Base-by-base conservation (phyloP, 345 rosid species). In the Lepidium aucheri region DNA sequence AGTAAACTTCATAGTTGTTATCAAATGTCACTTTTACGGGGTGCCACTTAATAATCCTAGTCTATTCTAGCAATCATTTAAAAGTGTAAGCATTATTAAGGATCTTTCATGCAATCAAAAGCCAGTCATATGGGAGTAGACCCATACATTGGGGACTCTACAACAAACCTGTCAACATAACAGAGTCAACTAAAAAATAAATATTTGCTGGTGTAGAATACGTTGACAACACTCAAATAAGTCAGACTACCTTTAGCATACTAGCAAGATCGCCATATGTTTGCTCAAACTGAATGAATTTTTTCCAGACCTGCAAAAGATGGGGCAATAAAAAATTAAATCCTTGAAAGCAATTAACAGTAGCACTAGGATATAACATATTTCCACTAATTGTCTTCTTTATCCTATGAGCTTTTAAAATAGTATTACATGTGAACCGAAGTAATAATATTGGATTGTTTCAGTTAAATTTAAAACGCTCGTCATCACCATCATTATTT, bases 261-360 rank as follows among this genome's bases (percentile, higher is more conserved):
- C 97, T 87, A 70, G 90, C 83, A 52, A 93, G 85, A 80, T 93
- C 98, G 33, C 98, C 98, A 81, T 86, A 90, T 57, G 90, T 86
- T 80, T 86, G 89, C 81, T 93, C 97, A 73, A 93, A 93, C 67
- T 83, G 86, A 65, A 77, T 65, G 63, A 86, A 93, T 40, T 85
- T 83, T 74, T 88, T 85, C 98, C 98, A 93, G 47, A 93, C 85
- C 98, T 89, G 82, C 66, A 65, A 68, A 79, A 43, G 51, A 68
- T 38, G 63, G 63, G 51, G 47, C 13, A 69, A 34, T 34, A 17
- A 44, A 73, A 49, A 41, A 4, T 17, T 40, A 12, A 26, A 41
- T 49, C 56, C 54, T 65, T 41, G 40, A 41, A 47, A 32, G 53
- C 50, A 49, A 44, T 40, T 42, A n/a, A n/a, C n/a, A n/a, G n/a